Evolutionary conservation across 2,329 filamentous ascomycete genomes (phyloP), one percentile per base, ranked within the genome.

Genomic region (Cladosporium sp.): DNA sequence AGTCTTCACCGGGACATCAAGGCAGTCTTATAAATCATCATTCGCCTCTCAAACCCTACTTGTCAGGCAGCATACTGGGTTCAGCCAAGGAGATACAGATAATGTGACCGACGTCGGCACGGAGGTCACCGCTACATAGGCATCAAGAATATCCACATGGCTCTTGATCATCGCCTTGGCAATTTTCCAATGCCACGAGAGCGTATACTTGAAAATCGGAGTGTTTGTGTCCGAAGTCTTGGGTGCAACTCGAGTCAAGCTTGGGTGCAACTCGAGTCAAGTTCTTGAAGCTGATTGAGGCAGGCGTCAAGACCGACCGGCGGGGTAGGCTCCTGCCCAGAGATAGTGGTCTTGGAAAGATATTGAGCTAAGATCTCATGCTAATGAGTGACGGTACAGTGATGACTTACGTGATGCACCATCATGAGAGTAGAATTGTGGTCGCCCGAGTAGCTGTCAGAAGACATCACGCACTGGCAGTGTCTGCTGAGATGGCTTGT

Each of bases 311-410:
- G 51, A 36, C 28, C 12, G 40, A n/a, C 15, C 40, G 17, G 50
- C 50, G 40, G 51, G 51, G 25, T 32, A 32, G 9, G 12, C 28
- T 32, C 12, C 13, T 20, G 40, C 51, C 40, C 17, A 55, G 39
- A 55, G 51, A 55, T 55, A 55, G 51, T 28, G 34, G 40, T 32
- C 51, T 55, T 55, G 32, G 51, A 19, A 34, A 44, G 13, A 22
- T 15, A 44, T n/a, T 15, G 4, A 25, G 22, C 12, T 12, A 44
- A 15, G 13, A 15, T 25, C 25, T 25, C 20, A 17, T 9, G 22
- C 24, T 22, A 13, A 28, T 44, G 40, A 25, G 13, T n/a, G 22
- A 44, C 25, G 24, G 40, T 22, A 44, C 15, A 7, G 8, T 44
- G 9, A n/a, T 25, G 4, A 15, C 2, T 20, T 25, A 25, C 20